Percentiles rank a stretch among this genome's conserved stretches.
Evolutionary conservation across 2,329 filamentous ascomycete species (phyloP).

Genomic region (Pyricularia sp.): DNA sequence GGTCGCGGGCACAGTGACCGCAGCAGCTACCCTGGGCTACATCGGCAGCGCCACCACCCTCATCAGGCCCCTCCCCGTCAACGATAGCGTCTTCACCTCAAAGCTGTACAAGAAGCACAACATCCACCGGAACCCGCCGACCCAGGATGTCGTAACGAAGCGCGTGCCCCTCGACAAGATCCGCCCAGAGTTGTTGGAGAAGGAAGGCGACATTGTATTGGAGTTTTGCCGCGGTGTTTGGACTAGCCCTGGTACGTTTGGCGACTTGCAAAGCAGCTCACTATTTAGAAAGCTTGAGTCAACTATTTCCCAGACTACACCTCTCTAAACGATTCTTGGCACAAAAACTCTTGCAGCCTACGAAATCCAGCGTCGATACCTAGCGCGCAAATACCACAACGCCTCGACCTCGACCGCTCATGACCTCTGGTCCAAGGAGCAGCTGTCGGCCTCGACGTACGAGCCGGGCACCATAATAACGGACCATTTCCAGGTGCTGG

Average conservation of each 20-base stretch:
- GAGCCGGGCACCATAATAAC: slow-evolving; percentile 54
- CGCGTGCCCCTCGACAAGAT: slow-evolving; percentile 54
- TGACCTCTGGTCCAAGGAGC: slow-evolving; percentile 51
- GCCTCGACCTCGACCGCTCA: slow-evolving; percentile 36
- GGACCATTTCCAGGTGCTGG: slow-evolving; percentile 64
- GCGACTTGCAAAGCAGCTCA: slow-evolving; percentile 3
- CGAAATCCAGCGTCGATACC: slow-evolving; percentile 45
- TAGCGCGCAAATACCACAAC: slow-evolving; percentile 48
- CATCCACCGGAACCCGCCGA: slow-evolving; percentile 49
- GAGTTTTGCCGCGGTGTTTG: slow-evolving; percentile 61
- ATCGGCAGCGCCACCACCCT: slow-evolving; percentile 46
- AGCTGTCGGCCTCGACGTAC: slow-evolving; percentile 48
- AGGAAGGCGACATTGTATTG: slow-evolving; percentile 46
- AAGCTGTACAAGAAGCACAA: slow-evolving; percentile 50
- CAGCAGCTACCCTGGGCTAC: slow-evolving; percentile 39
- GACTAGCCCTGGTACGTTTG: slow-evolving; percentile 50
- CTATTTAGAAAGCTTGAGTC: not conserved
- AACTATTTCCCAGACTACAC: not conserved
- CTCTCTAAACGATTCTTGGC: slow-evolving; percentile 1
- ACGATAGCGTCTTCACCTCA: slow-evolving; percentile 53
- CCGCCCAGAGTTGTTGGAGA: slow-evolving; percentile 53
- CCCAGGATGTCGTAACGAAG: slow-evolving; percentile 56
- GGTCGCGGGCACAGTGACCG: slow-evolving; percentile 37
- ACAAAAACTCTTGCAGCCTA: slow-evolving; percentile 31
- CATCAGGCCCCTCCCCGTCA: slow-evolving; percentile 44